Conservation (phyloP, 192 early-diverging fungal genomes). For the Entophlyctis luteolus region DNA sequence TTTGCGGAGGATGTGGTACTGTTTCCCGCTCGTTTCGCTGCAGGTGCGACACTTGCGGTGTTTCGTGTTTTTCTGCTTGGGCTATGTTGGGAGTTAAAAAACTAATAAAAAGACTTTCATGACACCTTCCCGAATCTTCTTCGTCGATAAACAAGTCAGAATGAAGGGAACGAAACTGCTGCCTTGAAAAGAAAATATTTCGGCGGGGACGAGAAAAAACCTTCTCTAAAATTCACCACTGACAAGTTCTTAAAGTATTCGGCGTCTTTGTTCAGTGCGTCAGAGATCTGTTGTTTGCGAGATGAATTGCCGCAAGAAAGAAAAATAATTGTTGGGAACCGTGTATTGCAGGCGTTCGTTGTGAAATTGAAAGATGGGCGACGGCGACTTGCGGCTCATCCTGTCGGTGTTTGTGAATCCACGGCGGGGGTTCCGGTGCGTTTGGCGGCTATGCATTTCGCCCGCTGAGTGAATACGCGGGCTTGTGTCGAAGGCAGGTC, state of each 20-base stretch:
- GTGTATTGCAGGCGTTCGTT: conserved; percentile 14
- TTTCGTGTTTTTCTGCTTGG: too few species aligned
- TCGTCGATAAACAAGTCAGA: conserved; percentile 21
- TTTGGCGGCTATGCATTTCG: too few species aligned
- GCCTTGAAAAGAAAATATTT: not conserved
- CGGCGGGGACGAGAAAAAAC: not conserved
- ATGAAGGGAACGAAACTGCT: conserved; percentile 18
- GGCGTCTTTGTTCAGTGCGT: conserved; percentile 8
- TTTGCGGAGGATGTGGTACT: not conserved
- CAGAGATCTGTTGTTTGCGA: conserved; percentile 7
- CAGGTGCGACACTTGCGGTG: too few species aligned
- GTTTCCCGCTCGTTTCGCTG: too few species aligned
- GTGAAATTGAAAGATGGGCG: conserved; percentile 24
- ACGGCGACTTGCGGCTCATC: not conserved
- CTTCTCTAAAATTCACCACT: not conserved
- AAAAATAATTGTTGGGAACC: conserved; percentile 1
- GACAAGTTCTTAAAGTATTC: conserved; percentile 8
- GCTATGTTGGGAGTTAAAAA: not conserved
- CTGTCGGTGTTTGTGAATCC: not conserved
- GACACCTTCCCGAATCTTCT: conserved; percentile 11
- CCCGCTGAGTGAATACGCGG: not conserved
- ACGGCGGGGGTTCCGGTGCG: too few species aligned
- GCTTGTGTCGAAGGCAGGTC: conserved; percentile 4
- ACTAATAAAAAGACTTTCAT: not conserved
- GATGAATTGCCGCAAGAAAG: too few species aligned